phyloP scores from a whole-genome alignment of 805 yeast species.

The Deakozyma indianensis region DNA sequence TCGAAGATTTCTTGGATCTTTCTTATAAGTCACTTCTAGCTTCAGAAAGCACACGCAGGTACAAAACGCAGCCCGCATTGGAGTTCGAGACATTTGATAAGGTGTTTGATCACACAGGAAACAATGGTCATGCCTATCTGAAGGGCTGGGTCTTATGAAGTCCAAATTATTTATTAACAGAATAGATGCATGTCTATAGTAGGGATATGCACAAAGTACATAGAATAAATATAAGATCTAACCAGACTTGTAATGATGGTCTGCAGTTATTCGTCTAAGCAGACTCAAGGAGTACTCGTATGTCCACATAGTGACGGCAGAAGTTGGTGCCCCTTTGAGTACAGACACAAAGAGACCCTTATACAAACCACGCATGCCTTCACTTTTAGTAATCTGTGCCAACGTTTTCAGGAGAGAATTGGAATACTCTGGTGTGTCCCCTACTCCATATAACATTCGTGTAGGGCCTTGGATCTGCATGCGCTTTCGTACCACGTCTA shows the following conservation, averaged over 20 bases:
- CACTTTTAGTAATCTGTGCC: constrained; percentile 29
- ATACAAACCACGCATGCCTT: constrained; percentile 59
- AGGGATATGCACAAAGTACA: too few relatives aligned
- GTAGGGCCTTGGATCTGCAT: constrained; percentile 44
- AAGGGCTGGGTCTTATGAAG: neutral
- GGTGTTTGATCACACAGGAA: constrained; percentile 11
- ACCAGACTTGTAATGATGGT: neutral
- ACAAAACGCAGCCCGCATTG: constrained; percentile 39
- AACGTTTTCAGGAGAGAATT: constrained; percentile 16
- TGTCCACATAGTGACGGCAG: constrained; percentile 50
- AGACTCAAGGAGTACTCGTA: constrained; percentile 31
- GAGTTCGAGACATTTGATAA: constrained; percentile 33
- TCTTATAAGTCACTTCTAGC: constrained; percentile 53
- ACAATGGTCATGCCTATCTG: constrained; percentile 7
- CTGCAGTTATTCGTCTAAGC: constrained; percentile 4
- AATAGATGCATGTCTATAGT: neutral
- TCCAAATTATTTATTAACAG: neutral
- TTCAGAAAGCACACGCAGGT: constrained; percentile 28
- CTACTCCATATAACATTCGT: constrained; percentile 8
- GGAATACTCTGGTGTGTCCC: constrained; percentile 12
- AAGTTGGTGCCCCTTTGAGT: constrained; percentile 60
- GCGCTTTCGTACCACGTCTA: constrained; percentile 71
- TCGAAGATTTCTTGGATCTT: constrained; percentile 94
- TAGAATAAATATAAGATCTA: neutral
- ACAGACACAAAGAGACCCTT: constrained; percentile 61